Percentiles rank a stretch among this genome's conserved stretches.
These are phyloP conservation scores for Beverwykella pulmonaria DNA, from an alignment of 495 filamentous ascomycete genomes.

Conservation along the genomic window DNA sequence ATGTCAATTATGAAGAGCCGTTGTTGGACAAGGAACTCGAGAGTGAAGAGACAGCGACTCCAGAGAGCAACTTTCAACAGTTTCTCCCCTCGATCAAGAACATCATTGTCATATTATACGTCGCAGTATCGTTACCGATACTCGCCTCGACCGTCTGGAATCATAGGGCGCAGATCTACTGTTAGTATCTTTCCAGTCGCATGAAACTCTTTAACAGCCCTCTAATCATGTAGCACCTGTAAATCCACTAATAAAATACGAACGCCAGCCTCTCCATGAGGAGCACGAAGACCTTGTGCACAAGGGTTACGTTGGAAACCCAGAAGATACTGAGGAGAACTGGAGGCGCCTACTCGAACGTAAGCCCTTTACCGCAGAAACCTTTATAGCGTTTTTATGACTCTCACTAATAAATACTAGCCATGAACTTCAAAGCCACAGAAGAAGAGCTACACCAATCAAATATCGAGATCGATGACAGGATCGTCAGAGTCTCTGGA, in stretches of 20 bases:
- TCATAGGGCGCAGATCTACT: neutral
- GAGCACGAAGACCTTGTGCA: neutral
- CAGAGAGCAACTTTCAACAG: no score
- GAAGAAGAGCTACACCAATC: neutral
- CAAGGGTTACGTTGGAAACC: neutral
- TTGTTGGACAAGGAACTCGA: no score
- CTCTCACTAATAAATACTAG: neutral
- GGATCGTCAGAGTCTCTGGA: slow-evolving; percentile 1
- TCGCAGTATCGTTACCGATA: neutral
- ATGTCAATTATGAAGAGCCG: no score
- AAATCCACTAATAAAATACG: neutral
- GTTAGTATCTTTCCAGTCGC: neutral
- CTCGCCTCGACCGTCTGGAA: no score
- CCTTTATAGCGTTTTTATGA: neutral
- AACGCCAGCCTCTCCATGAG: slow-evolving; percentile 1
- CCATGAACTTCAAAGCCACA: slow-evolving; percentile 10
- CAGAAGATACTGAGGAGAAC: neutral
- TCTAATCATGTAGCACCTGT: slow-evolving; percentile 3
- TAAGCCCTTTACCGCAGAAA: neutral
- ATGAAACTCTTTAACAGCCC: neutral
- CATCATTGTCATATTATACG: no score
- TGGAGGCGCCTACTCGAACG: slow-evolving; percentile 4
- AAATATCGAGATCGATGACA: slow-evolving; percentile 2
- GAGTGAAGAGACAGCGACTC: no score
- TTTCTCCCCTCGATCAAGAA: no score